Evolutionary conservation across 108 stramenopile genomes (phyloP).

Genomic region (Aureococcus anophagefferens): DNA sequence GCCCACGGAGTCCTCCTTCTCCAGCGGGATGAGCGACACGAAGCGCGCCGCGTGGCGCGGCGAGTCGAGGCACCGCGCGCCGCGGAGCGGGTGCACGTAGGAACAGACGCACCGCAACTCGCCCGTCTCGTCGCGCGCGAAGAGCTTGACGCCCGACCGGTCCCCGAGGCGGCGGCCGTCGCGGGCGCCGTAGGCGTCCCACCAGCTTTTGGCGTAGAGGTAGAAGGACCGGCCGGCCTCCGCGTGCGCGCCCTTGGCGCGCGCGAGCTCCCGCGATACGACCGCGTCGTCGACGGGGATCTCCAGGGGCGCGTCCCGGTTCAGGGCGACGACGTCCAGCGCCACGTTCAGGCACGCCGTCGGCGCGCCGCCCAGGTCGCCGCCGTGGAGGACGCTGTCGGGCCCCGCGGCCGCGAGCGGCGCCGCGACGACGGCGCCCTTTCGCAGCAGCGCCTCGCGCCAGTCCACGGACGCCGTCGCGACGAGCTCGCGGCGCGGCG

Average conservation of each 20-base stretch:
- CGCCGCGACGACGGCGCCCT: background rate
- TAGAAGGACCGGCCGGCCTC: slow-evolving; percentile 32
- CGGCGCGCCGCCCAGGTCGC: slow-evolving; percentile 1
- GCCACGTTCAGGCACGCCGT: slow-evolving; percentile 14
- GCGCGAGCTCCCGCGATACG: background rate
- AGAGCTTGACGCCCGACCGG: slow-evolving; percentile 19
- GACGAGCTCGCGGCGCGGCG: slow-evolving; percentile 20
- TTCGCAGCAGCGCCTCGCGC: slow-evolving; percentile 6
- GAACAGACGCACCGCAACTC: slow-evolving; percentile 32
- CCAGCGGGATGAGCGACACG: slow-evolving; percentile 22
- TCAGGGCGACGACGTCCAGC: slow-evolving; percentile 14
- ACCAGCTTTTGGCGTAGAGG: slow-evolving; percentile 37
- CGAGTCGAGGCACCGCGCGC: slow-evolving; percentile 9
- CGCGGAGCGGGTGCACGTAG: slow-evolving; percentile 24
- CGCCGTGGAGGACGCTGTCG: slow-evolving; percentile 21
- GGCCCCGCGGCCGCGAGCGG: slow-evolving; percentile 19
- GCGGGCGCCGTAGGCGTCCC: slow-evolving; percentile 19
- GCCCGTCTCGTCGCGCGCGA: slow-evolving; percentile 39
- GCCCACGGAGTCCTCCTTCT: slow-evolving; percentile 7
- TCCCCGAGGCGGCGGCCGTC: background rate
- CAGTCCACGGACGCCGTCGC: slow-evolving; percentile 20
- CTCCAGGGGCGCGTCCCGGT: slow-evolving; percentile 8
- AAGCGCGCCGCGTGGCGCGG: slow-evolving; percentile 28
- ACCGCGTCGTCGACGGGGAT: background rate
- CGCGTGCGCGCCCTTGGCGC: background rate